These are phyloP conservation scores for Sporothrix brunneoviolacea DNA, from an alignment of 2,329 filamentous ascomycete genomes.

Conservation along the genomic window DNA sequence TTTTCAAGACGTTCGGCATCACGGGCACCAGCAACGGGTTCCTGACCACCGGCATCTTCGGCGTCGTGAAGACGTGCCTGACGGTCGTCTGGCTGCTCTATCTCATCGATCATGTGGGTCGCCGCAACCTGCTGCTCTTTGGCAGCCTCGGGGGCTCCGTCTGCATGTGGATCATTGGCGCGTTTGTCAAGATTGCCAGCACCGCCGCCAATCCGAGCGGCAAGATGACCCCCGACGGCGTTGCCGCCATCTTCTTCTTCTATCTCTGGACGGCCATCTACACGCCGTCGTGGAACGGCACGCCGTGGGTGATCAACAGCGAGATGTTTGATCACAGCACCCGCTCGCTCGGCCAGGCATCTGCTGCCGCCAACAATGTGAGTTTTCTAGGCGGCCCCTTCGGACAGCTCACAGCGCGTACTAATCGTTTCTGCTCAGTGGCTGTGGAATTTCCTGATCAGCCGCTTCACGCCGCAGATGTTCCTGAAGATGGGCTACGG, in stretches of 20 bases:
- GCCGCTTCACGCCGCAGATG: constrained; percentile 62
- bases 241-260: constrained; percentile 63
- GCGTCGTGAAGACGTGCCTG: constrained; percentile 64
- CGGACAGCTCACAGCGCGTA: too few relatives aligned
- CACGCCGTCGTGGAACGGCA: constrained; percentile 65
- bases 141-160: constrained; percentile 47
- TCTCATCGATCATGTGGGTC: constrained; percentile 55
- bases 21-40: constrained; percentile 38
- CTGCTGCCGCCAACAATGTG: constrained; percentile 63
- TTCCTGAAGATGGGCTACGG: constrained; percentile 52
- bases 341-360: constrained; percentile 63
- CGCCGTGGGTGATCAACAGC: constrained; percentile 67
- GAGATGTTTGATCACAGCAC: constrained; percentile 71
- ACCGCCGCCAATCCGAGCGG: constrained; percentile 28
- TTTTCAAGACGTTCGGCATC: constrained; percentile 52
- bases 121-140: constrained; percentile 54
- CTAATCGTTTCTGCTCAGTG: too few relatives aligned
- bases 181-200: constrained; percentile 48
- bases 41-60: constrained; percentile 67
- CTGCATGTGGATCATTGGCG: constrained; percentile 60
- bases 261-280: constrained; percentile 70
- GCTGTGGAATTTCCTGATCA: constrained; percentile 66
- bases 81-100: constrained; percentile 64
- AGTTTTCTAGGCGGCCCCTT: too few relatives aligned
- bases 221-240: constrained; percentile 34